These are phyloP conservation scores for Tulasnella sp. DNA, from an alignment of 768 basidiomycete genomes.

Conservation along the genomic window DNA sequence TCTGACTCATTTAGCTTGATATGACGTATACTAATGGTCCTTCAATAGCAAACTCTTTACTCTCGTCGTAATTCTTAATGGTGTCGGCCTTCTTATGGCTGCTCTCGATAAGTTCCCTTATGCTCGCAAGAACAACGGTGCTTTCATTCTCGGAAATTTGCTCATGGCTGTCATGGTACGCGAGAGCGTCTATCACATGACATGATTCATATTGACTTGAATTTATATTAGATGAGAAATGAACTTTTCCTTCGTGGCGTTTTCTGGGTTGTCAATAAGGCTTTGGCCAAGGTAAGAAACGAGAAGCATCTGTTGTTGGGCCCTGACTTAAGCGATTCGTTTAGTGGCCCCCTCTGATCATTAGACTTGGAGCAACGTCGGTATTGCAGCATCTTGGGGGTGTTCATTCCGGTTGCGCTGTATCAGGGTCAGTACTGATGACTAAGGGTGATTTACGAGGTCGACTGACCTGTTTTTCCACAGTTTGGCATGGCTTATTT, in stretches of 20 bases:
- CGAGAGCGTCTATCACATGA: neutral
- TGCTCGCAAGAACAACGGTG: constrained; percentile 49
- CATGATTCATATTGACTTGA: neutral
- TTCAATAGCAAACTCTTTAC: constrained; percentile 58
- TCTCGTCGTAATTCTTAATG: constrained; percentile 45
- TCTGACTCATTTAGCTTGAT: neutral
- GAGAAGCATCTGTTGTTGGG: neutral
- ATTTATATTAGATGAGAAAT: constrained; percentile 41
- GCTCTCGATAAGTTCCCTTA: constrained; percentile 55
- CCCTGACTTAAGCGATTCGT: neutral
- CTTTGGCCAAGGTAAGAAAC: constrained; percentile 62
- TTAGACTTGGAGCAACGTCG: constrained; percentile 9
- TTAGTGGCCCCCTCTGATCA: constrained; percentile 54
- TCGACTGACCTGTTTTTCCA: neutral
- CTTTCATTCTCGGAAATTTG: constrained; percentile 62
- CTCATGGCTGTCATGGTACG: constrained; percentile 45
- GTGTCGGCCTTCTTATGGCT: constrained; percentile 46
- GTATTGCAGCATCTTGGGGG: constrained; percentile 55
- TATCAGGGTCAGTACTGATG: constrained; percentile 39
- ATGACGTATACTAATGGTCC: neutral
- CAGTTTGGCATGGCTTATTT: constrained; percentile 56
- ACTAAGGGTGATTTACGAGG: neutral
- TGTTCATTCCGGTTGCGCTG: constrained; percentile 63
- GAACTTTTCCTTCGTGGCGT: constrained; percentile 70
- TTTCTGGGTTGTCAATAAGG: constrained; percentile 55